These are phyloP conservation scores for Cruciata laevipes DNA, from an alignment of 257 asterid species.

Conservation along the genomic window DNA sequence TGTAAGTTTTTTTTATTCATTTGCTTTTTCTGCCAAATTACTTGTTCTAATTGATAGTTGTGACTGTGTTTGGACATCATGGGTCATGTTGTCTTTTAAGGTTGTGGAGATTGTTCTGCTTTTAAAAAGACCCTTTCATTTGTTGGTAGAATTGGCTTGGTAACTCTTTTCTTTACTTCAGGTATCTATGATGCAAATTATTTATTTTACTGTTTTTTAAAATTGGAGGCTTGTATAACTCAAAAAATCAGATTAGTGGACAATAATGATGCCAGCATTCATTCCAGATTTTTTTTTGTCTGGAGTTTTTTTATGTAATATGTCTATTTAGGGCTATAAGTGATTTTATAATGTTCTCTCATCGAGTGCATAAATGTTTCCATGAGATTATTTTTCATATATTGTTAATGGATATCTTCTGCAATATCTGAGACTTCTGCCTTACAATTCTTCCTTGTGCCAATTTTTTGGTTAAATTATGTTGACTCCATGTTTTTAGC, in stretches of 20 bases:
- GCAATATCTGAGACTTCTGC: neutral
- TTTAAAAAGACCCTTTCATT: neutral
- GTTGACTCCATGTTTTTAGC: neutral
- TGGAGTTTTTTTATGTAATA: neutral
- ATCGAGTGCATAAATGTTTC: neutral
- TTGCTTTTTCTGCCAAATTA: neutral
- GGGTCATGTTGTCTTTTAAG: no score
- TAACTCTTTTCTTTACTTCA: neutral
- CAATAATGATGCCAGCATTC: neutral
- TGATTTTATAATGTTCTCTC: neutral
- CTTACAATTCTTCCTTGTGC: neutral
- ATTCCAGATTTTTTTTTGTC: neutral
- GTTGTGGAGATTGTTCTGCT: neutral
- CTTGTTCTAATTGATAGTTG: neutral
- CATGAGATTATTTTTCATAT: neutral
- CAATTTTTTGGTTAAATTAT: neutral
- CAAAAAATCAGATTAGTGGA: neutral
- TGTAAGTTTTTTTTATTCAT: conserved; percentile 38
- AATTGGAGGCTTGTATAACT: neutral
- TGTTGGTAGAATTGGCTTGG: neutral
- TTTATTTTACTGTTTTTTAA: neutral
- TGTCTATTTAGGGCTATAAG: neutral
- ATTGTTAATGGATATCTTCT: neutral
- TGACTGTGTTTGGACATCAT: no score
- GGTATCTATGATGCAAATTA: neutral